Base-by-base conservation (phyloP, 495 filamentous ascomycete species). In the Mycothermus thermophilus region DNA sequence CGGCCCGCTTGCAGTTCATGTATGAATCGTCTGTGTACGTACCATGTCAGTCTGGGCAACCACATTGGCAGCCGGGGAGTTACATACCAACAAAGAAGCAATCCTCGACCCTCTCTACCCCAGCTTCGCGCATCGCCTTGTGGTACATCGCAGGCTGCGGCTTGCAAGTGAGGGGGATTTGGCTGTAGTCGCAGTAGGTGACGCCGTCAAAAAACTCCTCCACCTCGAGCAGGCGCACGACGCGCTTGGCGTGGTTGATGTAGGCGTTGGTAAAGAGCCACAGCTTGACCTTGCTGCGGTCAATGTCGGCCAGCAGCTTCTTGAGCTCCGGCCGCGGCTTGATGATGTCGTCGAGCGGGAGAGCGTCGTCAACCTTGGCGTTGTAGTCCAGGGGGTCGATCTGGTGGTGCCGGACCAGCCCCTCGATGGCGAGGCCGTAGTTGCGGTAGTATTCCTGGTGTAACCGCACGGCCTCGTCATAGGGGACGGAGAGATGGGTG, bases 261-360 rank as follows among this genome's bases (percentile, higher is more conserved):
- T 95, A 93, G 25, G 92, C 92, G 50, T 99, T 99, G 0, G 92
- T 99, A 39, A 99, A 75, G 3, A 99, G 71, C 92, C 92, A 96
- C 13, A 82, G 60, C 50, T 77, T 81, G 43, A 93, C 81, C 48
- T 90, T 93, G 42, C 45, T 59, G 32, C 46, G 71, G 57, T 93
- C 83, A 36, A 96, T 71, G 40, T 85, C 80, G 50, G 72, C 60
- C 17, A 99, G 72, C 31, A 99, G 53, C 47, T 70, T 61, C 29
- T 83, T 77, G 32, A 99, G 66, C 34, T 73, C 62, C 1, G 74
- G 70, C 43, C 93, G 74, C 0, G 82, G 82, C 42, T 60, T 76
- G 48, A 99, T 75, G 54, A 95, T 71, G 7, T 62, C 61, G 37
- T 94, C 85, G 9, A 99, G 71, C 1, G 92, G 88, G 16, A 99